phyloP scores from a whole-genome alignment of 495 filamentous ascomycete genomes.

The Sporormia fimetaria region DNA sequence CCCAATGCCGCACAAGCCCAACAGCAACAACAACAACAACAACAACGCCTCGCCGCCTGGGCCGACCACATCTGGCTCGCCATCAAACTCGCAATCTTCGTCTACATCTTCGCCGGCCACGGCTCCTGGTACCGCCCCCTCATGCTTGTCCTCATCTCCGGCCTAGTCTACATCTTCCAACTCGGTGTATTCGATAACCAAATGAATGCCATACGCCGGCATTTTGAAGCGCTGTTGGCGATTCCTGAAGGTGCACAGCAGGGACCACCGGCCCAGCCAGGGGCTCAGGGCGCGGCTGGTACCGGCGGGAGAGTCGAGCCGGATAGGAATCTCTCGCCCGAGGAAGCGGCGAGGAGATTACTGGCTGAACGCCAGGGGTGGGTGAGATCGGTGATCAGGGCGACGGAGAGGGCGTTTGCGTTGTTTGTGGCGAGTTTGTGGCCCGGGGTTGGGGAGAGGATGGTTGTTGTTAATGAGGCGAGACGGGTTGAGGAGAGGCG shows the following conservation, averaged over 20 bases:
- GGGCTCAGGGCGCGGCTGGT: conserved; percentile 1
- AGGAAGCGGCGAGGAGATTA: conserved; percentile 43
- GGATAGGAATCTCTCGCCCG: conserved; percentile 37
- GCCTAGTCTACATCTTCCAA: conserved; percentile 53
- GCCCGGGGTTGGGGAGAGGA: conserved; percentile 73
- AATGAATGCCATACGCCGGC: conserved; percentile 52
- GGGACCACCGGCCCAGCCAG: conserved; percentile 2
- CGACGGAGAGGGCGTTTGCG: conserved; percentile 62
- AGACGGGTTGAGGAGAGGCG: conserved; percentile 41
- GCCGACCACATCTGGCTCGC: conserved; percentile 57
- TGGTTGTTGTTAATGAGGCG: too few species aligned
- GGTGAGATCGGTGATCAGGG: conserved; percentile 46
- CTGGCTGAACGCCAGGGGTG: conserved; percentile 41
- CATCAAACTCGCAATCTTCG: conserved; percentile 61
- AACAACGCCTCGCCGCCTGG: conserved; percentile 10
- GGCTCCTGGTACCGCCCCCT: conserved; percentile 59
- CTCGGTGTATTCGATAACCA: conserved; percentile 48
- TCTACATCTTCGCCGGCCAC: conserved; percentile 68
- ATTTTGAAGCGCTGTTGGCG: conserved; percentile 62
- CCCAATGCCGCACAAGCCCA: conserved; percentile 1
- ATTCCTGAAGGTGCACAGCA: conserved; percentile 29
- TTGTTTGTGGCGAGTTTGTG: conserved; percentile 77
- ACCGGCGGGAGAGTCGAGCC: too few species aligned
- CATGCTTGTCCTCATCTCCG: conserved; percentile 47
- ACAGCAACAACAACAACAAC: neutral